Base-by-base conservation (phyloP, 495 filamentous ascomycete species). In the Sordaria brevicollis region DNA sequence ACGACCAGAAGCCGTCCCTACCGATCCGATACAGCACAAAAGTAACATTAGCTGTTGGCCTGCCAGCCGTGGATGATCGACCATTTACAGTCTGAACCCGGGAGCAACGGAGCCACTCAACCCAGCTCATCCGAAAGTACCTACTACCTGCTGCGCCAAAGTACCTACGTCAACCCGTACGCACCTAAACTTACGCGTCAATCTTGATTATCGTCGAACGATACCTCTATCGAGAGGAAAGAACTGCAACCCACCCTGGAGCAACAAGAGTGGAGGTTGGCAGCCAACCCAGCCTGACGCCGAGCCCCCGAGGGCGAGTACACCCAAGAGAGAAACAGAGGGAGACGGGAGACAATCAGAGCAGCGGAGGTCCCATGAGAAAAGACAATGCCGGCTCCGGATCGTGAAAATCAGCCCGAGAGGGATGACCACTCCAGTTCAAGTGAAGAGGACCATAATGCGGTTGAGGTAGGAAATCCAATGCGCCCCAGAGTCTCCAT, bases 371-470 rank as follows among this genome's bases (percentile, higher is more conserved):
- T 19, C 31, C 36, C 70, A 4, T 68, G 49, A 8, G 62, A 25
- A 72, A 74, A 19, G 69, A 78, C 10, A 65, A 71, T 62, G 35
- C 33, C 35, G 15, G n/a, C 49, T 31, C 25, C 49, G 1, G 25
- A 62, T 62, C 49, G 49, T 3, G 49, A 33, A 62, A 62, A 6
- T 21, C 5, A 62, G 49, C 49, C 49, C 4, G 49, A 62, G 49
- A 33, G 76, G 33, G 77, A 81, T 54, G 70, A 43, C 15, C 70
- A 69, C 11, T 79, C 79, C 2, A 78, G 76, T 67, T 74, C 72
- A 7, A 83, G 80, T 38, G 81, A 84, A 68, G 82, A 83, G 33
- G 82, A 85, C 62, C 69, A 65, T 3, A 74, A 73, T 35, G 76
- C 78, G 25, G 78, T 85, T 68, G 83, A 84, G 77, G 83, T 84